A percentile compares a stretch with the other conserved stretches of the same genome.
These are phyloP conservation scores for Cyamopsis tetragonoloba DNA, from an alignment of 306 rosid species.

Conservation along the genomic window DNA sequence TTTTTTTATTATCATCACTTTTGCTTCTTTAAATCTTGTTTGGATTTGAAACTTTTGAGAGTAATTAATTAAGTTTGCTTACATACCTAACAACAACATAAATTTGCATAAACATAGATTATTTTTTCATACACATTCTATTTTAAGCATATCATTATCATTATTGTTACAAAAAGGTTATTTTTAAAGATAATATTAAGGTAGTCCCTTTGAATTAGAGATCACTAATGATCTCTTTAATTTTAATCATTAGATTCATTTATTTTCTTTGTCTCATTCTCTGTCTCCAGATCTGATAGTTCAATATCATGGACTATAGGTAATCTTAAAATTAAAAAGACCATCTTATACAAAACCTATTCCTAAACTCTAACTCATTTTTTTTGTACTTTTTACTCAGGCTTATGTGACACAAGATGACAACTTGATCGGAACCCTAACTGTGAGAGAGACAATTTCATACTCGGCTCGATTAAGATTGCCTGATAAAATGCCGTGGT, in stretches of 20 bases:
- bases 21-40: neutral
- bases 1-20: neutral
- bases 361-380: no score
- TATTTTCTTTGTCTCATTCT: no score
- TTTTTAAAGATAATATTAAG: no score
- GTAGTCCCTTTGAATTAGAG: no score
- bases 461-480: constrained; percentile 74
- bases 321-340: no score
- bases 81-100: neutral
- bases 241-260: no score
- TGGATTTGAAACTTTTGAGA: neutral
- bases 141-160: neutral
- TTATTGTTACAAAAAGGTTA: no score
- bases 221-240: no score
- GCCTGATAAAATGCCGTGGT: constrained; percentile 74
- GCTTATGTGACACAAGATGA: constrained; percentile 99
- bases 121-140: neutral
- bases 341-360: no score
- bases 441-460: constrained; percentile 84
- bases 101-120: neutral
- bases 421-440: constrained; percentile 83
- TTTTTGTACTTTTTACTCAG: constrained; percentile 31
- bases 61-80: neutral
- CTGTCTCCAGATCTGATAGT: no score
- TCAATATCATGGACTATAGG: no score